Base-by-base conservation (phyloP, 306 rosid genomes). In the Lathyrus tuberosus region DNA sequence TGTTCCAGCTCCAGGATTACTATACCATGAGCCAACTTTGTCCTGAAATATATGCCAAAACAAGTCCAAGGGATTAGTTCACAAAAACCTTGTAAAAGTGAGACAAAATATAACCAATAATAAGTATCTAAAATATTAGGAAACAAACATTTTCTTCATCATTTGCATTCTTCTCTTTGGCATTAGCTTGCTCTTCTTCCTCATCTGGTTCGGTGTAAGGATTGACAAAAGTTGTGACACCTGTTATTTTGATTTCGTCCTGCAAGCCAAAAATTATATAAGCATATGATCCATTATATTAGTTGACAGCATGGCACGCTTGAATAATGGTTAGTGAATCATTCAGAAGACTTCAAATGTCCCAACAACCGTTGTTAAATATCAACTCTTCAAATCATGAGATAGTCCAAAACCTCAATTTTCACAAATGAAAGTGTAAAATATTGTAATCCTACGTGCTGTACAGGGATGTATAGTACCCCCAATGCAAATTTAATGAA, bases 221-320 rank as follows among this genome's bases (percentile, higher is more conserved):
- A 79, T 95, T 95, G 72, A 95, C 92, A 66, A 91, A 95, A 71
- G 85, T 71, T 8, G 91, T 80, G 67, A 91, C 86, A 68, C 83
- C 72, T 37, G 86, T 89, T 75, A 95, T 91, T 85, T 95, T 91
- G 79, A 94, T 89, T 74, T 95, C 99, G 74, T 95, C 99, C 99
- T 95, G 86, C 78, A 77, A 56, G 66, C 56, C 41, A 64, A 24
- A 71, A 54, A 16, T 72, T 4, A n/a, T 33, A 42, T 47, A 49
- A 41, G 46, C 70, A 62, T 52, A 49, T 72, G 38, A 72, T 62
- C 43, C 69, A 67, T 26, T 44, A 43, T 66, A 41, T 42, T 40
- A 58, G 37, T 43, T 67, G 43, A 26, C 52, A 72, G 35, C 41
- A 67, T 26, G 35, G 47, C 35, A 37, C 8, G 15, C 35, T 67